Evolutionary conservation across 352 stramenopile species (phyloP).

Genomic region (Phytophthora gonapodyides): DNA sequence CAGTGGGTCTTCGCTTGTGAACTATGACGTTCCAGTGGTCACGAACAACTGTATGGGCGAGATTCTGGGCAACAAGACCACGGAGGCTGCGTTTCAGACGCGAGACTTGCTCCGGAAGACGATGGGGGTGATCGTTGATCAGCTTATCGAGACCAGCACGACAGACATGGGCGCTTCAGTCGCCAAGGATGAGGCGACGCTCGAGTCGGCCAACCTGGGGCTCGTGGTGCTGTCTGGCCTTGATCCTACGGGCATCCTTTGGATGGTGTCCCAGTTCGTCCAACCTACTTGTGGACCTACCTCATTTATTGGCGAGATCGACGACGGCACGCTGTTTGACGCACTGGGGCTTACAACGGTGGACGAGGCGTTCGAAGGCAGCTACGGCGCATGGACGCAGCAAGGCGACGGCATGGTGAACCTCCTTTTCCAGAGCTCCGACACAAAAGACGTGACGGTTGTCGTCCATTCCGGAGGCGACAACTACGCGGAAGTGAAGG

Average conservation of each 20-base stretch:
- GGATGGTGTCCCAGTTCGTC: conserved; percentile 55
- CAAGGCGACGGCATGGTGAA: conserved; percentile 38
- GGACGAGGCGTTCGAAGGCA: conserved; percentile 47
- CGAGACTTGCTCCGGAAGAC: conserved; percentile 31
- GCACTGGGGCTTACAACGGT: conserved; percentile 32
- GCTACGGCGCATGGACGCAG: conserved; percentile 44
- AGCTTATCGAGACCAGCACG: conserved; percentile 41
- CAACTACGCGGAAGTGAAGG: conserved; percentile 36
- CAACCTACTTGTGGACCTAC: conserved; percentile 64
- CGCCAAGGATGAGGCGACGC: conserved; percentile 36
- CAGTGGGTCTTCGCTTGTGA: conserved; percentile 20
- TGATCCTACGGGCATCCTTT: conserved; percentile 50
- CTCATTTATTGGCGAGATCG: conserved; percentile 50
- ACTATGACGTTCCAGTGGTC: conserved; percentile 20
- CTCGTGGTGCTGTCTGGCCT: conserved; percentile 49
- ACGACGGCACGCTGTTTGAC: conserved; percentile 41
- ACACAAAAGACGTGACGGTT: conserved; percentile 30
- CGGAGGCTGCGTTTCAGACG: conserved; percentile 18
- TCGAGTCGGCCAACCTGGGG: conserved; percentile 45
- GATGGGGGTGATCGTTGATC: conserved; percentile 46
- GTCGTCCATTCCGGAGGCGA: conserved; percentile 39
- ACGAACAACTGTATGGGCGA: conserved; percentile 37
- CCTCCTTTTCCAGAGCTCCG: conserved; percentile 40
- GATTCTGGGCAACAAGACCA: conserved; percentile 29
- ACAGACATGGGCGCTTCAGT: conserved; percentile 35